Evolutionary conservation across 257 asterid genomes (phyloP), one percentile per base, ranked within the genome.

Genomic region (Anisodus acutangulus): DNA sequence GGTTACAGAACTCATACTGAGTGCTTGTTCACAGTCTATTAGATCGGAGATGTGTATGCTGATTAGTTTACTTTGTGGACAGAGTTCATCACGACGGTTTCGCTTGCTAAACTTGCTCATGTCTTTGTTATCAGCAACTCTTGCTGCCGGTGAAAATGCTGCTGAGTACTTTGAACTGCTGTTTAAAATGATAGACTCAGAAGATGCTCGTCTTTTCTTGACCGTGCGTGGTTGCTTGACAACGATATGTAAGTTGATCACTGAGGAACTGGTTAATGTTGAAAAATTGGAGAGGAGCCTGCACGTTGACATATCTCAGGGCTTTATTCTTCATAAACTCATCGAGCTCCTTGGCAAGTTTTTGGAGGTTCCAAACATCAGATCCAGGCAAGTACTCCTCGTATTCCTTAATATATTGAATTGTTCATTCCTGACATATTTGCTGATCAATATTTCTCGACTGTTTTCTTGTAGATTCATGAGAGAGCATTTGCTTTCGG

Each of bases 11-110:
- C 98, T 97, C 78, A 92, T 97, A 86, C 88, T 97, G 88, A 97
- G 99, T 87, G 98, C 98, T 86, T 97, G 98, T 85, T 97, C 99
- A 70, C 99, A 93, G 89, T 95, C 99, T 85, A 93, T 97, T 87
- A 91, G 99, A 85, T 93, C 98, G 37, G 99, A 97, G 92, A 97
- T 95, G 98, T 97, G 98, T 92, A 93, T 94, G 97, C 85, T 97
- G 87, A 91, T 97, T 85, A 91, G 91, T 86, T 89, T 95, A 90
- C 98, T 97, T 76, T 93, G 98, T 90, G 96, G 98, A 85, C 98
- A 97, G 85, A 97, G 97, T 91, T 84, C 98, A 71, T 89, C 97
- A 22, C 90, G 98, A 86, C 92, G 87, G 87, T 95, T 92, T 91
- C 94, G 95, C 91, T 88, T 97, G 86, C 90, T 95, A 51, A 94